Evolutionary conservation across 345 rosid species (phyloP).

Genomic region (Brassica rapa): DNA sequence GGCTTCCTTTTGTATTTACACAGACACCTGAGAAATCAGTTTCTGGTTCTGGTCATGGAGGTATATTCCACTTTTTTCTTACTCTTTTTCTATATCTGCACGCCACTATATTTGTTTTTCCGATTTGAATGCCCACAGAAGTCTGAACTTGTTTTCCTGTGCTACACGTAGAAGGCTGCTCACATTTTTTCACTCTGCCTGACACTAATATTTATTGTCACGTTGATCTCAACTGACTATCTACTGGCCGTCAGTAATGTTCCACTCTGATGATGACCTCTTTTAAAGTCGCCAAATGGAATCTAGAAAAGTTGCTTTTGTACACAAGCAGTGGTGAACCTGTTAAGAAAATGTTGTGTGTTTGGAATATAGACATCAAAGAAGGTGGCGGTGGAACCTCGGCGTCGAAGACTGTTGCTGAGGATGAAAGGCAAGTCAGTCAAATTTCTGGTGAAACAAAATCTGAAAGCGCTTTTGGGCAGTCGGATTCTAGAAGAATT

Average conservation of each 20-base stretch:
- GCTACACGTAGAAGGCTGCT: slow-evolving; percentile 4
- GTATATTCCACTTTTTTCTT: slow-evolving; percentile 30
- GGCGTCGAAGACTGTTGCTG: slow-evolving; percentile 47
- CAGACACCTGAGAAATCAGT: slow-evolving; percentile 38
- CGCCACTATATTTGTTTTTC: neutral
- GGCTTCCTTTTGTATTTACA: slow-evolving; percentile 18
- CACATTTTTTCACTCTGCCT: slow-evolving; percentile 1
- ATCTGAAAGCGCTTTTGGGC: slow-evolving; percentile 39
- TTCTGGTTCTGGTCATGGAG: slow-evolving; percentile 37
- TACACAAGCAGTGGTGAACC: slow-evolving; percentile 13
- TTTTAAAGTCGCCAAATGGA: slow-evolving; percentile 10
- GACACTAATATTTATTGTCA: slow-evolving; percentile 9
- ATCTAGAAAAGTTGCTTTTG: slow-evolving; percentile 15
- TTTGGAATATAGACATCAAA: neutral
- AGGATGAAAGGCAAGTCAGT: slow-evolving; percentile 51
- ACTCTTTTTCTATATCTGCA: slow-evolving; percentile 1
- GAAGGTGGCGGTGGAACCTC: slow-evolving; percentile 43
- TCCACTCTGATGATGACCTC: slow-evolving; percentile 2
- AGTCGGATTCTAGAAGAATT: slow-evolving; percentile 48
- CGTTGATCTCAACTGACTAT: slow-evolving; percentile 11
- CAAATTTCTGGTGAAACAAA: slow-evolving; percentile 46
- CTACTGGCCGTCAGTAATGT: neutral
- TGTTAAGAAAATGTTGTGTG: neutral
- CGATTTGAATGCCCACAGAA: slow-evolving; percentile 10
- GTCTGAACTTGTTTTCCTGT: slow-evolving; percentile 15